Conservation (phyloP, 1,284 basidiomycete species). For the Termitomyces sp. region DNA sequence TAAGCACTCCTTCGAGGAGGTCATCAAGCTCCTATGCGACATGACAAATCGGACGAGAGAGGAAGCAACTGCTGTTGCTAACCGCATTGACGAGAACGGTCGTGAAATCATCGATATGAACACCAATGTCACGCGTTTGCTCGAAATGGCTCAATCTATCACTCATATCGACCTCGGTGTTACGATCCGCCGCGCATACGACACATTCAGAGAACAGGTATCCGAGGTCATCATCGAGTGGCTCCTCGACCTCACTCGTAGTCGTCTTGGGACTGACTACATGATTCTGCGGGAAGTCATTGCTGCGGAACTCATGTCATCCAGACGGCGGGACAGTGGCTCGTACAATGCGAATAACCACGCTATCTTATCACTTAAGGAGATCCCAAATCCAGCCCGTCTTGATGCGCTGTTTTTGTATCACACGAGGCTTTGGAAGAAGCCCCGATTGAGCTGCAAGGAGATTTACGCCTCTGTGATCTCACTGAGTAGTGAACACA, state of each 20-base stretch:
- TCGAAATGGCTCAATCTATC: constrained; percentile 79
- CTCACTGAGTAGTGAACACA: constrained; percentile 70
- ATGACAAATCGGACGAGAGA: constrained; percentile 55
- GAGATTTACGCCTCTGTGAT: constrained; percentile 80
- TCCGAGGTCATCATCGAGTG: constrained; percentile 81
- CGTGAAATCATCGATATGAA: constrained; percentile 84
- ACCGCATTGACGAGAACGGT: constrained; percentile 77
- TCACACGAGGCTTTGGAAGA: constrained; percentile 82
- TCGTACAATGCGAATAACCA: constrained; percentile 30
- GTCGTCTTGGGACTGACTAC: constrained; percentile 61
- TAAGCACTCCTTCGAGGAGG: constrained; percentile 91
- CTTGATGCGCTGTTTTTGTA: constrained; percentile 75
- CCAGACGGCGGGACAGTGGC: constrained; percentile 45
- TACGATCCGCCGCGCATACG: constrained; percentile 83
- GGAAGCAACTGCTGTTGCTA: constrained; percentile 62
- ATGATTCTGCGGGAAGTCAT: constrained; percentile 70
- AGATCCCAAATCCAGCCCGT: constrained; percentile 52
- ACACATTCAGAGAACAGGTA: constrained; percentile 88
- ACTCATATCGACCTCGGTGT: constrained; percentile 90
- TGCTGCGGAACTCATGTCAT: constrained; percentile 64
- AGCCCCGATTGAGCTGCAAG: constrained; percentile 73
- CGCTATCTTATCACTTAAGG: constrained; percentile 39
- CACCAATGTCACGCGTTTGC: constrained; percentile 59
- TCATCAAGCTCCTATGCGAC: constrained; percentile 76
- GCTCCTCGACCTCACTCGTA: constrained; percentile 77